Evolutionary conservation across 2,329 filamentous ascomycete species (phyloP), one percentile per base, ranked within the genome.

Genomic region (Cladophialophora chaetospira): DNA sequence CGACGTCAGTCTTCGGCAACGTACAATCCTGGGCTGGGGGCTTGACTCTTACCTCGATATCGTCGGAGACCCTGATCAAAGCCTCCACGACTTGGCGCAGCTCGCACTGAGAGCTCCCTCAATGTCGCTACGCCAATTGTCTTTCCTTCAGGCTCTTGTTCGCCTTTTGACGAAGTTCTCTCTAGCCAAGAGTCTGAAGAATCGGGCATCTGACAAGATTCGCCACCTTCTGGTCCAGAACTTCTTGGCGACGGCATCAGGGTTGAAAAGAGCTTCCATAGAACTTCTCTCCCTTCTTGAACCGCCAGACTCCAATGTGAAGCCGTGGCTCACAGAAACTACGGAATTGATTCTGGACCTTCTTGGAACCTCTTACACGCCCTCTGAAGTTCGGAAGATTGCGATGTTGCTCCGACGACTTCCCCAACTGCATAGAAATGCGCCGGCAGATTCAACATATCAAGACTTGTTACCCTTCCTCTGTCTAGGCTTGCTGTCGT

Each of bases 361-460:
- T 13, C 92, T 97, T 70, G 82, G 91, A 61, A 89, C 87, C 4
- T 86, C 89, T 0, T 74, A 96, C n/a, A 84, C 83, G 44, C 78
- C 96, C 3, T 84, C 92, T 55, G 90, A 88, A 47, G 83, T 85
- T 48, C 84, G 94, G 54, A 84, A 84, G 15, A 83, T 96, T 29
- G 87, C 89, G 2, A 95, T 97, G 82, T 86, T 93, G 61, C 82
- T 97, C 52, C 88, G 93, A 44, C 91, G 90, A 67, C 79, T 97
- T 40, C 87, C 81, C 2, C 74, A 80, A 13, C 70, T 79, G 17
- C 96, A 94, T 69, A 73, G 81, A 4, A 77, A 81, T 21, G 69
- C 87, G 8, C 75, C 78, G 36, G 75, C 82, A 2, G 79, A 82
- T 33, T 82, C 82, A 1, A 89, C 87, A 83, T 75, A 95, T 62